Base-by-base conservation (phyloP, 805 yeast species). In the Priceomyces fermenticarens region DNA sequence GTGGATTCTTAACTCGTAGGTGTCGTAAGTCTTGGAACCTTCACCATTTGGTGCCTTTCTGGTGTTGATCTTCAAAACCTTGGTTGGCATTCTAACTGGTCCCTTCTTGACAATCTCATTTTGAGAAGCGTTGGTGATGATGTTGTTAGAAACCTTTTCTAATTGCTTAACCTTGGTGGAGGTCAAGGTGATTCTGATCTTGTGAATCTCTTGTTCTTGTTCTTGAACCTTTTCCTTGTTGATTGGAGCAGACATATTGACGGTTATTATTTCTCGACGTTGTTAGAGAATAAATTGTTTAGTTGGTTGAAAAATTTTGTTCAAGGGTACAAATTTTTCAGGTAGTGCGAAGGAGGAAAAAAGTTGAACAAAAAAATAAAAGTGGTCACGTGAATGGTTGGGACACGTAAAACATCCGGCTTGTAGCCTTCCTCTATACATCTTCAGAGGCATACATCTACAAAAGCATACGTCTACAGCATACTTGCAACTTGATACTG, bases 11-110 rank as follows among this genome's bases (percentile, higher is more conserved):
- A 93, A 86, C 83, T 93, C 99, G 77, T 83, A 93, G 65, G 95
- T 80, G 73, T 93, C 99, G 97, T 97, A 93, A 66, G 99, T 93
- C 91, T 93, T 93, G 63, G 99, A 93, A 93, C 99, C 99, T 82
- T 93, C 97, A 93, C 99, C 99, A 77, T 95, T 95, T 69, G 99
- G 99, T 70, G 99, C 86, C 90, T 93, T 93, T 88, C 99, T 89
- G 87, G 99, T 93, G 78, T 95, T 81, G 79, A 93, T 81, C 78
- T 86, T 88, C 70, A 93, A 86, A 63, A 86, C 93, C 86, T 90
- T 93, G 77, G 99, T 93, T 81, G 99, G 99, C 80, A 93, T 77
- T 87, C 99, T 90, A 69, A 93, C 96, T 62, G 99, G 99, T 71
- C 99, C 99, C 82, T 89, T 91, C 85, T 88, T 89, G 73, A 76